These are phyloP conservation scores for Hansfordia pulvinata DNA, from an alignment of 2,329 filamentous ascomycete species.

Conservation along the genomic window DNA sequence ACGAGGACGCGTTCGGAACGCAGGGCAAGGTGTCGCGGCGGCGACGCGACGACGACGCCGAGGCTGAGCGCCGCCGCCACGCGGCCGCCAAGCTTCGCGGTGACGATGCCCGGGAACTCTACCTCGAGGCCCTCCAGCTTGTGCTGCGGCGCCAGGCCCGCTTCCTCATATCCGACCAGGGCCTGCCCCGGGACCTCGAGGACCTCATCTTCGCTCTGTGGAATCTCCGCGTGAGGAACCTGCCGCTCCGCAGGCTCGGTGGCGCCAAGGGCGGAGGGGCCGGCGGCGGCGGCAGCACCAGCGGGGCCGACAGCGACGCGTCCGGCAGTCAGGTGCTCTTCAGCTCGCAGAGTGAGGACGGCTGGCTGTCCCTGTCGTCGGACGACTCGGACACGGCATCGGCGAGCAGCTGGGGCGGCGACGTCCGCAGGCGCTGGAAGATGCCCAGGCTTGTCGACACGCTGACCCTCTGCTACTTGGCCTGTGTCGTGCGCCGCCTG, in stretches of 20 bases:
- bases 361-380: conserved; percentile 10
- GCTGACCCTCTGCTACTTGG: conserved; percentile 69
- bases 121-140: conserved; percentile 72
- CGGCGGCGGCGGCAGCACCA: conserved; percentile 14
- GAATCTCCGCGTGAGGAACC: conserved; percentile 49
- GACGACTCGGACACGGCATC: conserved; percentile 17
- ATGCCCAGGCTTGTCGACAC: conserved; percentile 61
- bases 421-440: conserved; percentile 32
- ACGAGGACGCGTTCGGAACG: conserved; percentile 54
- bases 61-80: conserved; percentile 38
- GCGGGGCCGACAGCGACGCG: conserved; percentile 15
- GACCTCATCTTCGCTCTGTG: conserved; percentile 73
- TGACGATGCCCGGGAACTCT: conserved; percentile 59
- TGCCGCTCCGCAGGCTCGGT: conserved; percentile 37
- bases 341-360: conserved; percentile 41
- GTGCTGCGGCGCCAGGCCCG: conserved; percentile 70
- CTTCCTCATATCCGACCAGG: conserved; percentile 55
- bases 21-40: conserved; percentile 40
- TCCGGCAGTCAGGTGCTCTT: conserved; percentile 32
- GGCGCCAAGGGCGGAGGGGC: conserved; percentile 15
- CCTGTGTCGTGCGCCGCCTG: conserved; percentile 58
- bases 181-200: conserved; percentile 62
- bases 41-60: no score
- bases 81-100: conserved; percentile 46
- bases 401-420: conserved; percentile 25